A percentile compares a stretch with the other conserved stretches of the same genome.
Evolutionary conservation across 495 filamentous ascomycete species (phyloP).

Genomic region (Lentithecium fluviatile): DNA sequence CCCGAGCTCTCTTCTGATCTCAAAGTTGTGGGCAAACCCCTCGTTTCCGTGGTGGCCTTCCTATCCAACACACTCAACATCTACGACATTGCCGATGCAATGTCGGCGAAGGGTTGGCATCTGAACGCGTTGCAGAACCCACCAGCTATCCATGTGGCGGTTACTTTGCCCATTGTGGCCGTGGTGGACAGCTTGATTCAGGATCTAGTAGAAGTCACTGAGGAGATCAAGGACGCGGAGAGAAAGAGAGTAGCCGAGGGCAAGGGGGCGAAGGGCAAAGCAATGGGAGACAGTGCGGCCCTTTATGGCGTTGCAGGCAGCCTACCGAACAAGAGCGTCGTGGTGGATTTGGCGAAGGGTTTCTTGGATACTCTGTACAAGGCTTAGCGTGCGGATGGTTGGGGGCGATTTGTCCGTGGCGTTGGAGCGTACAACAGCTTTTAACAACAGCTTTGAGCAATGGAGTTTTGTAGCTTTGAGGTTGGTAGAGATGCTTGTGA

Average conservation of each 20-base stretch:
- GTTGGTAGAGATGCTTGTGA: too few species aligned
- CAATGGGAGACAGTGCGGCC: constrained; percentile 72
- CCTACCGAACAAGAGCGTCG: constrained; percentile 90
- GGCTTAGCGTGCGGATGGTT: constrained; percentile 53
- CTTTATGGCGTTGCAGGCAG: constrained; percentile 95
- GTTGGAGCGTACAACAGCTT: constrained; percentile 4
- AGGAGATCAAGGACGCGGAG: constrained; percentile 69
- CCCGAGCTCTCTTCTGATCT: constrained; percentile 68
- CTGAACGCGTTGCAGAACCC: constrained; percentile 91
- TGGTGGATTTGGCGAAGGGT: constrained; percentile 82
- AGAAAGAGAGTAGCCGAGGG: constrained; percentile 66
- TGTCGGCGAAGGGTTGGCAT: constrained; percentile 86
- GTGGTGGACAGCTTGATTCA: constrained; percentile 73
- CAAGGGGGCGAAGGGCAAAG: constrained; percentile 64
- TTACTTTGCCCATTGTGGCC: constrained; percentile 80
- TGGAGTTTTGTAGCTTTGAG: too few species aligned
- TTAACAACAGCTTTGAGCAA: too few species aligned
- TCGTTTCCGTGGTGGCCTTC: constrained; percentile 90
- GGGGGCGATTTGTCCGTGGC: too few species aligned
- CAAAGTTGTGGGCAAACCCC: constrained; percentile 76
- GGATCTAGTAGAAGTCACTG: constrained; percentile 76
- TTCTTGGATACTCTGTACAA: constrained; percentile 97
- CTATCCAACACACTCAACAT: constrained; percentile 62
- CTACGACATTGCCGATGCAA: constrained; percentile 51
- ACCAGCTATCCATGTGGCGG: constrained; percentile 94